Percentiles rank a stretch among this genome's conserved stretches.
These are phyloP conservation scores for Alternaria sp. DNA, from an alignment of 2,329 filamentous ascomycete genomes.

Conservation along the genomic window DNA sequence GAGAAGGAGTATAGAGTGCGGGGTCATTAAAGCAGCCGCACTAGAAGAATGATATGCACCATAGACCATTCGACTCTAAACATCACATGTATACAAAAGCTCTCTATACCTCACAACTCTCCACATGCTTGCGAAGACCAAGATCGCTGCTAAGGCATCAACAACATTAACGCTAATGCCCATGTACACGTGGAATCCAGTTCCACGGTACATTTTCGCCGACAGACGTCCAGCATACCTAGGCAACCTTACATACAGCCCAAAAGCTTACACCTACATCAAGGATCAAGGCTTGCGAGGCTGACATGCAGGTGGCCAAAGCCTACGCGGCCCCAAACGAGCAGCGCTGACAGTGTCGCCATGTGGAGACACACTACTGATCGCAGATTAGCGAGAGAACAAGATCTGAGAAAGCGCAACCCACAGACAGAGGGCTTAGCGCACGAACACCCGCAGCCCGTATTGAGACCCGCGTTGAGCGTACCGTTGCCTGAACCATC, in stretches of 20 bases:
- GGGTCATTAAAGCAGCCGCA: neutral
- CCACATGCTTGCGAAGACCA: neutral
- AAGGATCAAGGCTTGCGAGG: neutral
- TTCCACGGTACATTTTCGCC: neutral
- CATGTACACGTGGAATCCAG: neutral
- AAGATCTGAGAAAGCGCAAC: conserved; percentile 10
- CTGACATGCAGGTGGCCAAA: conserved; percentile 4
- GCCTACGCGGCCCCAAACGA: neutral
- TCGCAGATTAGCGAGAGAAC: conserved; percentile 22
- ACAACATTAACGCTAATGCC: neutral
- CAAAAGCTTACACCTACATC: neutral
- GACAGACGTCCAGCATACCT: neutral
- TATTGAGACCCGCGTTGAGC: neutral
- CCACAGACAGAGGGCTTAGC: neutral
- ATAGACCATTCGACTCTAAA: neutral
- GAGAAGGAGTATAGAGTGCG: neutral
- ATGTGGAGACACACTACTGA: conserved; percentile 8
- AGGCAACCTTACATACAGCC: neutral
- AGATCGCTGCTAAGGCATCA: neutral
- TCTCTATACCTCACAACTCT: neutral
- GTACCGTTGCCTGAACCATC: neutral
- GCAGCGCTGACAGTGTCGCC: conserved; percentile 6
- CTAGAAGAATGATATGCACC: neutral
- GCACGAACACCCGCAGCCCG: neutral
- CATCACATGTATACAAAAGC: neutral